phyloP scores from a whole-genome alignment of 192 early-diverging fungal species.

The Haplosporangium gracile region DNA sequence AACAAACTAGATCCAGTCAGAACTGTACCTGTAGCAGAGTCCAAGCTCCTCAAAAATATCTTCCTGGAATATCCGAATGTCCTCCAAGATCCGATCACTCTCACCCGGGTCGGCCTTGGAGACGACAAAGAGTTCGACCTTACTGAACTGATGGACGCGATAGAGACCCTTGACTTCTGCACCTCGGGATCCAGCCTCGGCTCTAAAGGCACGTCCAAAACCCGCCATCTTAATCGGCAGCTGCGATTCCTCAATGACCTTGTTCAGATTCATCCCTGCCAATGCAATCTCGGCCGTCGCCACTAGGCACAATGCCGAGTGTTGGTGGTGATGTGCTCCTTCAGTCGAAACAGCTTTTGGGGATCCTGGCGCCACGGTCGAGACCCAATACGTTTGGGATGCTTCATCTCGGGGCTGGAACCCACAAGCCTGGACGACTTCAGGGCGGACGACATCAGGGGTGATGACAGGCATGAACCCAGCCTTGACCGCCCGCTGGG shows the following conservation, averaged over 20 bases:
- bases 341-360: neutral
- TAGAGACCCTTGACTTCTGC: conserved; percentile 90
- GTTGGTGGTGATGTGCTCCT: conserved; percentile 34
- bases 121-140: conserved; percentile 91
- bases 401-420: conserved; percentile 85
- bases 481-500: conserved; percentile 74
- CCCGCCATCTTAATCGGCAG: conserved; percentile 84
- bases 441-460: conserved; percentile 86
- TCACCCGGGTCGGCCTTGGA: conserved; percentile 63
- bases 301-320: conserved; percentile 77
- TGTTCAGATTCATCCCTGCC: conserved; percentile 84
- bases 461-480: conserved; percentile 86
- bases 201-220: conserved; percentile 89
- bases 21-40: conserved; percentile 74
- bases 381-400: conserved; percentile 89
- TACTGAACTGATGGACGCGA: conserved; percentile 95
- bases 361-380: conserved; percentile 55
- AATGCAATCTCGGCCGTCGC: conserved; percentile 95
- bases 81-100: conserved; percentile 77
- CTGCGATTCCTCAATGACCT: conserved; percentile 66
- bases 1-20: neutral
- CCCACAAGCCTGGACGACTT: conserved; percentile 88
- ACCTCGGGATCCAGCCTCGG: conserved; percentile 89
- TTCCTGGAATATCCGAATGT: conserved; percentile 81
- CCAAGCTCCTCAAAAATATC: conserved; percentile 83